Evolutionary conservation across 805 yeast species (phyloP).

Genomic region (Blastobotrys terrestris): DNA sequence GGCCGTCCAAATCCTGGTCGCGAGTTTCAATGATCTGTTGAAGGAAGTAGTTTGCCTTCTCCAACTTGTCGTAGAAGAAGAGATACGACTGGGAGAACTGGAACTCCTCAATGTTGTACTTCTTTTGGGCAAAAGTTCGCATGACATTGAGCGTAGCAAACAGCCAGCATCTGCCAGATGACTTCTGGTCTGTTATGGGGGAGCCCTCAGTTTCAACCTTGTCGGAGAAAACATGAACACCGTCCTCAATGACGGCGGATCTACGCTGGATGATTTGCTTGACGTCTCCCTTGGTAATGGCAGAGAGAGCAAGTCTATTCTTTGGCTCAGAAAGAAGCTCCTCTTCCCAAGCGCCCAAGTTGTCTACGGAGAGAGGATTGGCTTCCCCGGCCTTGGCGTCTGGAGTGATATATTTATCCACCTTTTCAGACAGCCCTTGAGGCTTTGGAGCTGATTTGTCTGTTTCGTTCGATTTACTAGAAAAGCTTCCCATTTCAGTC

Average conservation of each 20-base stretch:
- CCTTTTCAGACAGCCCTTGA: background rate
- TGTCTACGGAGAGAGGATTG: constrained; percentile 33
- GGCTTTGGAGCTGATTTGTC: background rate
- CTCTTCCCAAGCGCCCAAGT: constrained; percentile 41
- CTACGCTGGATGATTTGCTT: constrained; percentile 32
- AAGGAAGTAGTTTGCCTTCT: constrained; percentile 73
- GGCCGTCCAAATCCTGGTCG: constrained; percentile 58
- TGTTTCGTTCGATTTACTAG: background rate
- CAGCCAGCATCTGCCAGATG: constrained; percentile 84
- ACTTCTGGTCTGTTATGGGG: constrained; percentile 70
- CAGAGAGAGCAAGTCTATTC: constrained; percentile 48
- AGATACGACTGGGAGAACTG: constrained; percentile 75
- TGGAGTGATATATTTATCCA: background rate
- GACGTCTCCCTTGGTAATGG: constrained; percentile 44
- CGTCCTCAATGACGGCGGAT: constrained; percentile 13
- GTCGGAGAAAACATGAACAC: constrained; percentile 36
- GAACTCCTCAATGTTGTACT: constrained; percentile 58
- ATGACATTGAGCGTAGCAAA: constrained; percentile 77
- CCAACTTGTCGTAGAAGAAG: constrained; percentile 81
- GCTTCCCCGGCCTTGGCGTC: constrained; percentile 5
- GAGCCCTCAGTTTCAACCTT: constrained; percentile 46
- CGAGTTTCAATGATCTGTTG: constrained; percentile 71
- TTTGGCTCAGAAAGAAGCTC: constrained; percentile 42
- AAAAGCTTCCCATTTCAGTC: background rate
- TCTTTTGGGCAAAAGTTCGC: constrained; percentile 55